Evolutionary conservation across 129 eudicot genomes (phyloP), one percentile per base, ranked within the genome.

Genomic region (Smallanthus sonchifolius): DNA sequence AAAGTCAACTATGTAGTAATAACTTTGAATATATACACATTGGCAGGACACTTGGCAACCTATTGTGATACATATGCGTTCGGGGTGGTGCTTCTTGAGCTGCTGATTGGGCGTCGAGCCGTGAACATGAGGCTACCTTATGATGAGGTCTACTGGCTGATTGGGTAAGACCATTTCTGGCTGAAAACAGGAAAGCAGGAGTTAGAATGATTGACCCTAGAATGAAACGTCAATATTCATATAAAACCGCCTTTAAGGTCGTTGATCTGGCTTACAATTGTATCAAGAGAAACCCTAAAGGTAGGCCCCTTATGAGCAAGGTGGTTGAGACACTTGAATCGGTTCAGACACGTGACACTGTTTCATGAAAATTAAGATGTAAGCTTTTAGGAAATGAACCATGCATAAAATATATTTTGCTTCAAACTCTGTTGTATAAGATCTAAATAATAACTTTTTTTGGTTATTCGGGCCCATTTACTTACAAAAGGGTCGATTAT

Each of bases 11-110:
- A 42, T 38, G 24, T 20, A 54, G 49, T 38, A 54, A 19, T 13
- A 11, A 9, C 30, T 69, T 51, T 48, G 44, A 49, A 70, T 17
- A 47, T 17, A 65, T 39, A 59, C 67, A 30, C 59, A 39, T 68
- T 54, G 40, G 38, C 85, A 94, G 98, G 98, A n/a, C 98, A 90
- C 79, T 79, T 94, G 82, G 88, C 97, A 10, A 87, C 92, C 11
- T 86, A 91, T 76, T 88, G 98, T 65, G 98, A 94, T 70, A 86
- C 88, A 43, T 94, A 94, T 65, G 98, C 96, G 54, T 90, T 85
- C 45, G 98, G 98, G 52, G 98, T 94, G 37, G 98, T 94, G 72
- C 86, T 94, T 69, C 91, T 88, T 48, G 98, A 94, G 84, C 85
- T 94, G 97, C 75, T 90, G 52, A 85, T 86, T 2, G 98, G 98